Percentiles rank a stretch among this genome's conserved stretches.
phyloP scores from a whole-genome alignment of 768 basidiomycete species.

The Dendrothele bispora region DNA sequence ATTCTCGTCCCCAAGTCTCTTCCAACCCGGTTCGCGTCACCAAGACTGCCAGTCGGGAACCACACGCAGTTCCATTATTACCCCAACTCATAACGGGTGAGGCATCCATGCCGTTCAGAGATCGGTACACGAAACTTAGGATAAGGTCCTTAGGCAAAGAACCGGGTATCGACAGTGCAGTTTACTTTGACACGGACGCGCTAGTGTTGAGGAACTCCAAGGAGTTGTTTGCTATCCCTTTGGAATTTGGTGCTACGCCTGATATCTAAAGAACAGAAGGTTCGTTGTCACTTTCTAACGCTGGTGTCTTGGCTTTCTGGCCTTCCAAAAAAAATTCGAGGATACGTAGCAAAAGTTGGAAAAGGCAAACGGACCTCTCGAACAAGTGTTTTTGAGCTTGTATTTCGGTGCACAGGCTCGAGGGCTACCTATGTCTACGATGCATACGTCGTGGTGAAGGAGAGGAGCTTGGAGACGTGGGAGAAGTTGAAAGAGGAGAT shows the following conservation, averaged over 20 bases:
- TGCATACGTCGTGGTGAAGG: slow-evolving; percentile 34
- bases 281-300: slow-evolving; percentile 34
- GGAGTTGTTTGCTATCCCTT: slow-evolving; percentile 32
- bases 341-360: slow-evolving; percentile 35
- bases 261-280: slow-evolving; percentile 21
- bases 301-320: slow-evolving; percentile 32
- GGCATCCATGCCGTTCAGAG: slow-evolving; percentile 25
- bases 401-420: slow-evolving; percentile 31
- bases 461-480: slow-evolving; percentile 29
- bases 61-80: slow-evolving; percentile 25
- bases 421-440: slow-evolving; percentile 36
- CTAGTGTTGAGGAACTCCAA: slow-evolving; percentile 30
- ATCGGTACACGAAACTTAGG: slow-evolving; percentile 33
- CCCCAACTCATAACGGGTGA: slow-evolving; percentile 26
- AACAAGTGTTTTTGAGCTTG: slow-evolving; percentile 41
- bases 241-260: slow-evolving; percentile 32
- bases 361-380: slow-evolving; percentile 34
- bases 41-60: slow-evolving; percentile 27
- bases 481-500: slow-evolving; percentile 24
- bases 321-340: slow-evolving; percentile 27
- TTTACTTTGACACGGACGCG: slow-evolving; percentile 37
- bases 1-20: slow-evolving; percentile 29
- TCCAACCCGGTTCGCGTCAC: slow-evolving; percentile 27
- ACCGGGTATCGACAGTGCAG: slow-evolving; percentile 22
- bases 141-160: slow-evolving; percentile 32